Base-by-base conservation (phyloP, 2,329 filamentous ascomycete genomes). In the Fusarium vanettenii region DNA sequence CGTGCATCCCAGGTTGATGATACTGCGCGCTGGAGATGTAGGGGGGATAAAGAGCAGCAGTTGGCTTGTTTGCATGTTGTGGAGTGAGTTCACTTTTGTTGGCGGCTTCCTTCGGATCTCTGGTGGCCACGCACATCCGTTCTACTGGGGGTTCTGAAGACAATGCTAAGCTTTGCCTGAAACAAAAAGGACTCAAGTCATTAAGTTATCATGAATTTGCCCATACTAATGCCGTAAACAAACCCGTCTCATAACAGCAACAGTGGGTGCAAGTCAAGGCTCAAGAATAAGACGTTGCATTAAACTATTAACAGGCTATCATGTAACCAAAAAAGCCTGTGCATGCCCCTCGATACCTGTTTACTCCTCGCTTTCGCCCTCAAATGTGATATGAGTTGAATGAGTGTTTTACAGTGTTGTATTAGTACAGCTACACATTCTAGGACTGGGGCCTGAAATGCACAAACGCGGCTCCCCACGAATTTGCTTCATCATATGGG, bases 401-500 rank as follows among this genome's bases (percentile, higher is more conserved):
- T 14, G 48, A 55, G 25, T 31, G 6, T 9, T 52, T 55, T 31
- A 55, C 18, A 55, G 18, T 29, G 27, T 31, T 29, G 18, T 31
- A 52, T 8, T 52, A 52, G 25, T 52, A 31, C 27, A n/a, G 48
- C 48, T n/a, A 52, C 6, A 29, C 18, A 29, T 29, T 52, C 48
- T 50, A 52, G 6, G 27, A 29, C 48, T 57, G 31, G 31, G 55
- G 31, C 55, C 31, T 57, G 20, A 57, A 37, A 37, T 33, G 55
- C 1, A 35, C 20, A 57, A 57, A 57, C 6, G 33, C 55, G 6
- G 55, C 31, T 33, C 16, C 33, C 55, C 55, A 57, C 13, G 29
- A 57, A 10, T 37, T 57, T 11, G 31, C 29, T 18, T 57, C 31
- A 14, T 57, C 55, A 57, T 37, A 57, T 4, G 31, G 22, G 31